Percentiles rank a stretch among this genome's conserved stretches.
Conservation (phyloP, 2,329 filamentous ascomycete species). For the Tolypocladium inflatum region DNA sequence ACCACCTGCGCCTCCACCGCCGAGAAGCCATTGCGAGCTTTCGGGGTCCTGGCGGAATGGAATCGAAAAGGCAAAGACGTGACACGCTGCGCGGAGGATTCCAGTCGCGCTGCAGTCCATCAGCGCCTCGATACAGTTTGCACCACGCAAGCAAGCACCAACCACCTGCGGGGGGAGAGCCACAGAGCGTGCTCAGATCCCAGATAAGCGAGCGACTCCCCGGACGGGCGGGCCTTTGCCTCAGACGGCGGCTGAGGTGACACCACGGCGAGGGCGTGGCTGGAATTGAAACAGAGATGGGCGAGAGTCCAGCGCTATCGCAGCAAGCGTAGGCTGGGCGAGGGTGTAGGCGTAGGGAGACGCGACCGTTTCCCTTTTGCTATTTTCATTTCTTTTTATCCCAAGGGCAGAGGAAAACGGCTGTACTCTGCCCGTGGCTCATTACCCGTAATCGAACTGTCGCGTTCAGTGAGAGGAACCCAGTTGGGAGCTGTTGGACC, state of each 20-base stretch:
- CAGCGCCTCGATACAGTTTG: not conserved
- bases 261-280: not conserved
- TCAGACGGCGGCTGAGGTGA: slow-evolving; percentile 5
- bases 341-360: not conserved
- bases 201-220: slow-evolving; percentile 5
- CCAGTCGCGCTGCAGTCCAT: not conserved
- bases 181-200: not conserved
- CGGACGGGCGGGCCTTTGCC: not conserved
- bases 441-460: not conserved
- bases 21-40: not conserved
- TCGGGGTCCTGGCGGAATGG: not conserved
- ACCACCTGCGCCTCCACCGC: not conserved
- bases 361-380: not conserved
- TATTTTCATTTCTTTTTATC: not conserved
- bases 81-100: not conserved
- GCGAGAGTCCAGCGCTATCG: not conserved
- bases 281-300: not conserved
- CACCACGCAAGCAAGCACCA: not conserved
- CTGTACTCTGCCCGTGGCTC: not conserved
- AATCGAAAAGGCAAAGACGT: not conserved
- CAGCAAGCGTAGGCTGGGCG: not conserved
- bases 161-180: not conserved
- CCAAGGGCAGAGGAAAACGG: not conserved
- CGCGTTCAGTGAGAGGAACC: not conserved
- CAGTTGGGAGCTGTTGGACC: not conserved